These are phyloP conservation scores for Suillus subluteus DNA, from an alignment of 768 basidiomycete species.

Conservation along the genomic window DNA sequence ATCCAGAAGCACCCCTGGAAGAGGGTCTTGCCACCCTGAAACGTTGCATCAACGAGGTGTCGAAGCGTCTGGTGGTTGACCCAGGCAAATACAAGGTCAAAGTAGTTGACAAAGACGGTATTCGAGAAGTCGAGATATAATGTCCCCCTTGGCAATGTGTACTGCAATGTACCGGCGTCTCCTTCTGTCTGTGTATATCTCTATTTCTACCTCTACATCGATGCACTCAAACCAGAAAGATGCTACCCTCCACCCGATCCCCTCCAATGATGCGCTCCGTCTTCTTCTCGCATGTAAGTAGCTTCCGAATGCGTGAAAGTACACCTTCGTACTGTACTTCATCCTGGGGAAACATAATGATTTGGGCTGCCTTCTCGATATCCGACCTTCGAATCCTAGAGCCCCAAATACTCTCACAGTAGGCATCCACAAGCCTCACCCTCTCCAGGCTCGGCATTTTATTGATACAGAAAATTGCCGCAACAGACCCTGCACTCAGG, in stretches of 20 bases:
- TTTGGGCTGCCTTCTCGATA: conserved; percentile 41
- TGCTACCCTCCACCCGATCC: conserved; percentile 43
- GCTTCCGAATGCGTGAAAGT: conserved; percentile 39
- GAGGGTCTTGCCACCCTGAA: conserved; percentile 84
- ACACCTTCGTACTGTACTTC: conserved; percentile 19
- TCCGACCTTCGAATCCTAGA: conserved; percentile 52
- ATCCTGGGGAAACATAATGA: conserved; percentile 9
- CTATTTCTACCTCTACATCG: background rate
- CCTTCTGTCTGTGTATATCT: background rate
- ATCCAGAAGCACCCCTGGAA: conserved; percentile 82
- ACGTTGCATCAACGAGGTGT: conserved; percentile 87
- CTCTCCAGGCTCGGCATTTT: conserved; percentile 30
- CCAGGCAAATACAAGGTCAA: conserved; percentile 87
- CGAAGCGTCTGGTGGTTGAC: conserved; percentile 80
- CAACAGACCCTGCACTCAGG: conserved; percentile 44
- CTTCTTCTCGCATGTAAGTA: conserved; percentile 53
- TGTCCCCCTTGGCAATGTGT: background rate
- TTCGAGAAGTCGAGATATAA: conserved; percentile 78
- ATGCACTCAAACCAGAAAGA: conserved; percentile 22
- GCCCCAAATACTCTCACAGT: conserved; percentile 63
- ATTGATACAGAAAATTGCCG: conserved; percentile 36
- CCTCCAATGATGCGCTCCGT: conserved; percentile 59
- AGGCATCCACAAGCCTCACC: conserved; percentile 55
- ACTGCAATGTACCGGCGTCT: background rate
- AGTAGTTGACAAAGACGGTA: conserved; percentile 90